Evolutionary conservation across 805 yeast species (phyloP).

Genomic region (Kazachstania viticola): DNA sequence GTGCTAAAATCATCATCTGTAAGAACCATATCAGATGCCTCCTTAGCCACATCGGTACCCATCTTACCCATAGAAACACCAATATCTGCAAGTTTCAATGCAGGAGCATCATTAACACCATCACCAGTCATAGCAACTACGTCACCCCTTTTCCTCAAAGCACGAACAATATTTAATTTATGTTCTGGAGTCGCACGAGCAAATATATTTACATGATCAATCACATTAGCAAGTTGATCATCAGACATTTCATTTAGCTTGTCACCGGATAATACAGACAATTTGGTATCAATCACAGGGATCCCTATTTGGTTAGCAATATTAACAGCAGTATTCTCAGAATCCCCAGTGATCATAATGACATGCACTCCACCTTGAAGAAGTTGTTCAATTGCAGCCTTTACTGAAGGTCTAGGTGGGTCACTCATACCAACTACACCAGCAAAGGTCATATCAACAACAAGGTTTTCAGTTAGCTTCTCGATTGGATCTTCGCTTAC

Average conservation of each 20-base stretch:
- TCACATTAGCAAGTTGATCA: conserved; percentile 60
- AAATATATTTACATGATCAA: conserved; percentile 75
- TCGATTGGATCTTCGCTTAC: conserved; percentile 22
- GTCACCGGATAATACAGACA: conserved; percentile 76
- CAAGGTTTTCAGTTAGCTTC: conserved; percentile 28
- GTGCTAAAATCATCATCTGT: conserved; percentile 96
- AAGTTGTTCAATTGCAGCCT: conserved; percentile 58
- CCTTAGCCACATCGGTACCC: conserved; percentile 98
- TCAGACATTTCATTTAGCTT: conserved; percentile 65
- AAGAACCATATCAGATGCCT: conserved; percentile 94
- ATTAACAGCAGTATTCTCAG: conserved; percentile 74
- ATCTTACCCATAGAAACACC: conserved; percentile 89
- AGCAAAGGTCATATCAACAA: conserved; percentile 56
- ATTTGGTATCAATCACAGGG: conserved; percentile 52
- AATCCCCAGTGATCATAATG: conserved; percentile 96
- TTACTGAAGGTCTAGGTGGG: conserved; percentile 90
- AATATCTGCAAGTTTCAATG: conserved; percentile 87
- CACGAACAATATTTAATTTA: conserved; percentile 79
- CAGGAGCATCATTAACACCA: conserved; percentile 99
- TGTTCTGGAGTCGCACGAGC: conserved; percentile 95
- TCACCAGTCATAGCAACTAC: conserved; percentile 99
- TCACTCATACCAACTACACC: conserved; percentile 95
- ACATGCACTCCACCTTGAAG: conserved; percentile 92
- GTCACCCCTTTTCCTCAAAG: conserved; percentile 82
- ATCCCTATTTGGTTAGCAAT: conserved; percentile 87